Evolutionary conservation across 2,329 filamentous ascomycete genomes (phyloP), one percentile per base, ranked within the genome.

Genomic region (Salinomyces thailandicus): DNA sequence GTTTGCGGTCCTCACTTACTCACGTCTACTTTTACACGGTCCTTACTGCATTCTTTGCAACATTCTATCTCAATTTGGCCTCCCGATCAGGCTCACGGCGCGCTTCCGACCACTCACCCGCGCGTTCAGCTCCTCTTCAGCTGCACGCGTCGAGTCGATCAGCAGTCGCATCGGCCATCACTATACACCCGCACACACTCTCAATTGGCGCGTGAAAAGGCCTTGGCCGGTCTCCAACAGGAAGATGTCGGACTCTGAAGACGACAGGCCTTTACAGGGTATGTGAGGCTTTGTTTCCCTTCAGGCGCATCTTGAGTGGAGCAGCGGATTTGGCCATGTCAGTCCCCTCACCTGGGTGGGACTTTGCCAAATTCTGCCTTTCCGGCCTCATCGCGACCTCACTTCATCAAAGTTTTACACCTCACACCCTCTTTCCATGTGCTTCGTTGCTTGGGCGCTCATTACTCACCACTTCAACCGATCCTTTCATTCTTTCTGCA

Each of bases 201-300:
- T 29, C 28, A 30, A 18, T 20, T 31, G 15, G 20, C 15, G n/a
- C 13, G 18, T 29, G 26, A 40, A 36, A 39, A 34, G 32, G 31
- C 41, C 43, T 40, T 48, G 45, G 44, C 48, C 45, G 11, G 44
- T 33, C 24, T 28, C 38, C 18, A 35, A 29, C 19, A 35, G 14
- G 42, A 54, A 43, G 12, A 58, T 58, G 54, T 53, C 49, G 18
- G 53, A 55, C 35, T 55, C 53, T 28, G 54, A 57, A 16, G 54
- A 58, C 35, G 54, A 58, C 34, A 42, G 35, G 47, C 54, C 54
- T 36, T 44, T 57, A 19, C 51, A 53, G 38, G 52, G 53, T 57
- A 48, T 35, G 52, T 57, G 31, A 18, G 15, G 11, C 29, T 24
- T 17, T 15, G 14, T 14, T 37, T 37, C 35, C 30, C 34, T 33